Conservation (phyloP, 371 early-diverging fungal species). For the Syncephalis plumigaleata region DNA sequence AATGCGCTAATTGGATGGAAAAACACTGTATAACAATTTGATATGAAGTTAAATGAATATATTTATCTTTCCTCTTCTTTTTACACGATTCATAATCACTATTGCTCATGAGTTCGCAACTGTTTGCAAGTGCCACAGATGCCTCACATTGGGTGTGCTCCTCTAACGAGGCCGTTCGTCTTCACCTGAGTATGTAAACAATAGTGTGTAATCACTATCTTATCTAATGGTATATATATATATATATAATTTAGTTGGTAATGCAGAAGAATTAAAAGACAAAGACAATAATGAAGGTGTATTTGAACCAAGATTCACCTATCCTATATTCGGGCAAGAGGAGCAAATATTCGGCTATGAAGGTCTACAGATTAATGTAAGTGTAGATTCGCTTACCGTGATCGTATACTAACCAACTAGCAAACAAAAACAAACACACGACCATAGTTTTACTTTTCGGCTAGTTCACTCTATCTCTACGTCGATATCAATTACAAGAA, state of each 20-base stretch:
- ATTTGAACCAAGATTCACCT: slow-evolving; percentile 64
- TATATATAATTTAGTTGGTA: slow-evolving; percentile 6
- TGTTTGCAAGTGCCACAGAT: background rate
- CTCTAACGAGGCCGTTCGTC: slow-evolving; percentile 17
- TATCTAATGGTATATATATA: slow-evolving; percentile 4
- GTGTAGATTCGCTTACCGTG: slow-evolving; percentile 1
- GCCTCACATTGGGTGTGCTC: slow-evolving; percentile 13
- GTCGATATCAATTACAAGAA: slow-evolving; percentile 36
- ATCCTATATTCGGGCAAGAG: slow-evolving; percentile 80
- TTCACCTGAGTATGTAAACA: slow-evolving; percentile 13
- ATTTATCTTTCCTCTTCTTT: too few relatives aligned
- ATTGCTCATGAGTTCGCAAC: too few relatives aligned
- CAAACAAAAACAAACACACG: background rate
- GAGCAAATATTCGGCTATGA: slow-evolving; percentile 79
- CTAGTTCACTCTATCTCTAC: slow-evolving; percentile 58
- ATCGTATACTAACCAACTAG: too few relatives aligned
- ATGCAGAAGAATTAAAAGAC: slow-evolving; percentile 8
- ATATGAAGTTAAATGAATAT: too few relatives aligned
- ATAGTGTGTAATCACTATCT: background rate
- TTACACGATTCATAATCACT: too few relatives aligned
- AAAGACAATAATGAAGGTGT: slow-evolving; percentile 7
- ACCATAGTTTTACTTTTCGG: slow-evolving; percentile 45
- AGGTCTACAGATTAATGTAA: slow-evolving; percentile 46
- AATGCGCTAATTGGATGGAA: too few relatives aligned
- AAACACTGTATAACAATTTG: too few relatives aligned